Conservation (phyloP, 2,329 filamentous ascomycete species). For the Botrytis byssoidea region DNA sequence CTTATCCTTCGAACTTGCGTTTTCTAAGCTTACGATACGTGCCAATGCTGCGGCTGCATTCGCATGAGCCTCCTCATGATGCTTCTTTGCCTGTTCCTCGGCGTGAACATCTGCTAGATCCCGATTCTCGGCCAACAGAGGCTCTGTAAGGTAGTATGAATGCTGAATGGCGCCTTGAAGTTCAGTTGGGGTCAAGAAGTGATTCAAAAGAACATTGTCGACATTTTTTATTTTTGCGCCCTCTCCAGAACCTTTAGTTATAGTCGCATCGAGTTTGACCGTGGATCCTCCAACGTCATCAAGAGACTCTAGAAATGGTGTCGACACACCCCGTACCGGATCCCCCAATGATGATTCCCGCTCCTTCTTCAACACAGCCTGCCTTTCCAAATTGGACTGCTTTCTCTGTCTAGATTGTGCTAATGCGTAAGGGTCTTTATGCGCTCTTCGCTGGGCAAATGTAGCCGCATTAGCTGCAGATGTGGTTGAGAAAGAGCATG, state of each 20-base stretch:
- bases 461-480: conserved; percentile 63
- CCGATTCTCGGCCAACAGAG: conserved; percentile 43
- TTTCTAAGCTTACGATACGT: conserved; percentile 75
- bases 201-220: conserved; percentile 65
- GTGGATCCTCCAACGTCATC: conserved; percentile 52
- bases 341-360: conserved; percentile 68
- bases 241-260: conserved; percentile 45
- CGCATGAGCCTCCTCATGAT: conserved; percentile 57
- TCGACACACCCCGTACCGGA: conserved; percentile 74
- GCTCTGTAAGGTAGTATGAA: conserved; percentile 67
- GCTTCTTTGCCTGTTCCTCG: conserved; percentile 39
- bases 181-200: conserved; percentile 68
- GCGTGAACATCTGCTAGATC: conserved; percentile 34
- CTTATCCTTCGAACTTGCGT: conserved; percentile 75
- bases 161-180: conserved; percentile 64
- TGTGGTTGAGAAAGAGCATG: conserved; percentile 55
- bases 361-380: conserved; percentile 63
- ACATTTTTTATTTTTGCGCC: conserved; percentile 45
- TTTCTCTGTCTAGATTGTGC: conserved; percentile 82
- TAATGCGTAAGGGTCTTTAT: conserved; percentile 78
- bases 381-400: conserved; percentile 75
- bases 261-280: conserved; percentile 22
- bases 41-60: conserved; percentile 73
- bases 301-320: conserved; percentile 81
- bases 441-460: conserved; percentile 60